Percentiles rank a stretch among this genome's conserved stretches.
phyloP scores from a whole-genome alignment of 129 eudicot genomes.

The Escallonia rubra region DNA sequence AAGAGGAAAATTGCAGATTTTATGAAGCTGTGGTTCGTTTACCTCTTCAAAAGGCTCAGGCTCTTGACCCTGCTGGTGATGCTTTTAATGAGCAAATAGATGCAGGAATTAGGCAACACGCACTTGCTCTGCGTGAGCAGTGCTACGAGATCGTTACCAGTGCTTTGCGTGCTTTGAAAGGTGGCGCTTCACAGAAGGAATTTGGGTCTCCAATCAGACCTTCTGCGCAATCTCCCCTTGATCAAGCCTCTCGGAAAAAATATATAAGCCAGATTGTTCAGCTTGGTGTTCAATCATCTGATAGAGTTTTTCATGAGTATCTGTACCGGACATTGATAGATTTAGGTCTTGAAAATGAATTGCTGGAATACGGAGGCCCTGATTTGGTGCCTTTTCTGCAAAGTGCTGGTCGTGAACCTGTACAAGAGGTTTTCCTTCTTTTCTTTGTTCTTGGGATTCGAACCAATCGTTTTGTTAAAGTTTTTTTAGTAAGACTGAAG shows the following conservation, averaged over 20 bases:
- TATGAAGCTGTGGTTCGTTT: conserved; percentile 97
- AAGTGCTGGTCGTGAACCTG: conserved; percentile 72
- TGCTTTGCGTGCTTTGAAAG: conserved; percentile 82
- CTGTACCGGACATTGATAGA: conserved; percentile 71
- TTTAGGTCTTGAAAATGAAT: conserved; percentile 87
- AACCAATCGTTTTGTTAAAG: background rate
- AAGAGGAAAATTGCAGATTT: conserved; percentile 47
- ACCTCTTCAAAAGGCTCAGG: conserved; percentile 91
- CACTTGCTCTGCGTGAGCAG: conserved; percentile 79
- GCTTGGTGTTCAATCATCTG: conserved; percentile 95
- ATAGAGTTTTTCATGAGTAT: conserved; percentile 82
- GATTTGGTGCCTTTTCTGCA: conserved; percentile 88
- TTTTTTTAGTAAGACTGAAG: no score
- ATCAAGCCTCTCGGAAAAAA: conserved; percentile 73
- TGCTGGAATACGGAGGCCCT: conserved; percentile 89
- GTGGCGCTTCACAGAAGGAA: conserved; percentile 58
- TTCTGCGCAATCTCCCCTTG: conserved; percentile 58
- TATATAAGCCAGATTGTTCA: conserved; percentile 90
- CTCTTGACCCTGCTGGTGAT: conserved; percentile 87
- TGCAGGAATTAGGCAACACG: conserved; percentile 58
- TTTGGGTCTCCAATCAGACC: conserved; percentile 82
- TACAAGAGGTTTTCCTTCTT: conserved; percentile 45
- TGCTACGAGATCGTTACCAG: conserved; percentile 76
- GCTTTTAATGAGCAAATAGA: conserved; percentile 91
- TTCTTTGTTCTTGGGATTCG: background rate